Conservation (phyloP, 1,284 basidiomycete genomes). For the Apiotrichum laibachii region DNA sequence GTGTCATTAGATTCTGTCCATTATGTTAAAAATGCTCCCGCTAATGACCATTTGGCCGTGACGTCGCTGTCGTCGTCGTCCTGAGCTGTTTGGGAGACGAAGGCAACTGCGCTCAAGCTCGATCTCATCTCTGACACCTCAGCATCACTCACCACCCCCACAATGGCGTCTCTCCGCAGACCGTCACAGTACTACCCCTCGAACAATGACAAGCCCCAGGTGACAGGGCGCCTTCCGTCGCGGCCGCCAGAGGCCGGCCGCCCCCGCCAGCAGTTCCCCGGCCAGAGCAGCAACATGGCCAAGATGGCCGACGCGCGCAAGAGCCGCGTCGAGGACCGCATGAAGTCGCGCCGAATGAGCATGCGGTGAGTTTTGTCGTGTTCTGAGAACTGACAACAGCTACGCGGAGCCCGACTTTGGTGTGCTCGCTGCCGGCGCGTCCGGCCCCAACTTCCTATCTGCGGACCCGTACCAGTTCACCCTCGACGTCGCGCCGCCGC, state of each 20-base stretch:
- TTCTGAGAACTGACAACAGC: conserved; percentile 18
- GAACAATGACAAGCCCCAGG: background rate
- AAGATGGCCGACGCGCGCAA: conserved; percentile 50
- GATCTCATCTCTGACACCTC: background rate
- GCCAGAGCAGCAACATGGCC: background rate
- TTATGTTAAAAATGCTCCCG: background rate
- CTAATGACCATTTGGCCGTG: background rate
- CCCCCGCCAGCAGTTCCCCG: background rate
- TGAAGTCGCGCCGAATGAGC: conserved; percentile 81
- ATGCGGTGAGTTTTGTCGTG: conserved; percentile 63
- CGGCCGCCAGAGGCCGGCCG: background rate
- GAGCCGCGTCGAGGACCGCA: conserved; percentile 82
- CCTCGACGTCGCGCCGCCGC: conserved; percentile 23
- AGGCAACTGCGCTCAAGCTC: background rate
- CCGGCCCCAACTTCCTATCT: conserved; percentile 24
- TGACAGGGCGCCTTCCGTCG: background rate
- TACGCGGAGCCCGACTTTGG: conserved; percentile 45
- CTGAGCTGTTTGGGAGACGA: background rate
- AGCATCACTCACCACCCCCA: background rate
- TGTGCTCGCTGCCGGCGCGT: background rate
- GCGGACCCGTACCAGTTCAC: conserved; percentile 37
- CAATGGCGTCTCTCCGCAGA: conserved; percentile 38
- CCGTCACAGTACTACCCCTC: conserved; percentile 20
- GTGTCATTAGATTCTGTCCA: background rate
- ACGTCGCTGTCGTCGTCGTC: background rate